phyloP scores from a whole-genome alignment of 768 basidiomycete species.

The Agrocybe praecox region DNA sequence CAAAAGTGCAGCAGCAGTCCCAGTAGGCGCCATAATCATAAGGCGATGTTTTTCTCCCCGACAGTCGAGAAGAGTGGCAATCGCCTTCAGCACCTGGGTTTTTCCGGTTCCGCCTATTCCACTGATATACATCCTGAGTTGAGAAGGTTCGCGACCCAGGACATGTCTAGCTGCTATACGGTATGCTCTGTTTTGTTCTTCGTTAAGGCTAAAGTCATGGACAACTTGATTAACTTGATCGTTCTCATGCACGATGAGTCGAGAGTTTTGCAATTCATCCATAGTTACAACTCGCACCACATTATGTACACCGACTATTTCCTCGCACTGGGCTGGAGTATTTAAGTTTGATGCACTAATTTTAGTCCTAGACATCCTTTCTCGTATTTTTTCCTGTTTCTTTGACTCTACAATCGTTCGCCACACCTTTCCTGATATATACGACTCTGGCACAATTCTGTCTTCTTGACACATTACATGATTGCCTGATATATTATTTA shows the following conservation, averaged over 20 bases:
- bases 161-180: conserved; percentile 30
- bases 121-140: conserved; percentile 34
- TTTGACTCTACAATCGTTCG: too few species aligned
- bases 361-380: too few species aligned
- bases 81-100: conserved; percentile 29
- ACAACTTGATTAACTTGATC: background rate
- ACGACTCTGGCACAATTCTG: too few species aligned
- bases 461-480: too few species aligned
- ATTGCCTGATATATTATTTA: too few species aligned
- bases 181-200: conserved; percentile 24
- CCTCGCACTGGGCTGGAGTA: too few species aligned
- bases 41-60: conserved; percentile 17
- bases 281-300: background rate
- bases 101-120: conserved; percentile 39
- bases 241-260: background rate
- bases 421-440: too few species aligned
- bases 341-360: too few species aligned
- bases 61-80: conserved; percentile 22
- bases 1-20: conserved; percentile 20
- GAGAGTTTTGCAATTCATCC: background rate
- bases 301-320: background rate
- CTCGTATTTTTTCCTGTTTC: too few species aligned
- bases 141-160: conserved; percentile 3
- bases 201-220: background rate
- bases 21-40: conserved; percentile 17